These are phyloP conservation scores for Pyrus pyrifolia DNA, from an alignment of 306 rosid species.

Conservation along the genomic window DNA sequence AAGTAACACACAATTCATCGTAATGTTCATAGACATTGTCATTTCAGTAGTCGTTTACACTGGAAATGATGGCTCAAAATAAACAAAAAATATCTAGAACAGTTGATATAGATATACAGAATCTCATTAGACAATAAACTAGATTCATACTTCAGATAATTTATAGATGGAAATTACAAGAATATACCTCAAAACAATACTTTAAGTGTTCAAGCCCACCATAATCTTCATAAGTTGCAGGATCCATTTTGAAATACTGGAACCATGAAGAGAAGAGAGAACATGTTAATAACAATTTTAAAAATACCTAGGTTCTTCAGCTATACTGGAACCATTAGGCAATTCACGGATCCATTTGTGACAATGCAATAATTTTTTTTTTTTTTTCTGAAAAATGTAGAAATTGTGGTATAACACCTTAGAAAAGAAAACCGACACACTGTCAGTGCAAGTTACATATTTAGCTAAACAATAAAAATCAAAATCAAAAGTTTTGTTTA, in stretches of 20 bases:
- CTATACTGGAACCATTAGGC: neutral
- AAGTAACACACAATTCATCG: neutral
- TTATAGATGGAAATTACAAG: constrained; percentile 15
- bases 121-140: constrained; percentile 4
- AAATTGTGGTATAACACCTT: neutral
- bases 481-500: neutral
- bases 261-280: constrained; percentile 14
- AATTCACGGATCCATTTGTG: neutral
- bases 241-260: constrained; percentile 96
- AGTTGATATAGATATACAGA: neutral
- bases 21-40: neutral
- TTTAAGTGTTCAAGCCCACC: constrained; percentile 90
- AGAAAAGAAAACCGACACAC: neutral
- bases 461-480: neutral
- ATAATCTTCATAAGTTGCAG: constrained; percentile 54
- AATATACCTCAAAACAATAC: constrained; percentile 83
- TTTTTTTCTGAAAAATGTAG: too few species aligned
- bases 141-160: neutral
- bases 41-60: constrained; percentile 9
- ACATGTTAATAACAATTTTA: neutral
- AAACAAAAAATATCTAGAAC: neutral
- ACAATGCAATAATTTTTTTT: neutral
- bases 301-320: neutral
- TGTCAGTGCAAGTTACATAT: too few species aligned
- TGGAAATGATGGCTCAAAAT: neutral